Base-by-base conservation (phyloP, 371 early-diverging fungal genomes). In the Lichtheimia hyalospora region DNA sequence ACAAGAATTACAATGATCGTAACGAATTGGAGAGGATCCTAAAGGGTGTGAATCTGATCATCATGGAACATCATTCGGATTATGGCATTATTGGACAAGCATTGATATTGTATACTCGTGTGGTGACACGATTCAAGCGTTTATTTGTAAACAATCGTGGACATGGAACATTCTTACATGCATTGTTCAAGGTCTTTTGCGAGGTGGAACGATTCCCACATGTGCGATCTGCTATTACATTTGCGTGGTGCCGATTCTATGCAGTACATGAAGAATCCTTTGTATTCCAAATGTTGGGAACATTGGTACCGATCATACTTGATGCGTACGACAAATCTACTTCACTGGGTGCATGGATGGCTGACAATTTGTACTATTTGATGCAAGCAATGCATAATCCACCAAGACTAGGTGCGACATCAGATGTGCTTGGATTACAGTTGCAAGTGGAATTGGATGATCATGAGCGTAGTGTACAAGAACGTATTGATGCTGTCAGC, bases 271-370 rank as follows among this genome's bases (percentile, higher is more conserved):
- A 84, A 66, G 89, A 88, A 52, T 68, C 89, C 0, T 88, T 88
- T 68, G 73, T 88, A 1, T 84, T 88, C 49, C 89, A 88, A 61
- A 82, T 91, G 74, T 57, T 88, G 20, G 89, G 89, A 4, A 66
- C 78, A 6, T 62, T 88, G 12, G 81, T 84, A 1, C 89, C 89
- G 2, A 24, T 78, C 15, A 83, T 85, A 40, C 74, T 88, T 3
- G 74, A 68, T 8, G 78, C 71, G 0, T 73, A 70, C 54, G 48
- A 52, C 14, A 67, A 70, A 34, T 81, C 81, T 0, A 52, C 61
- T 0, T 62, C 61, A 8, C 48, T 75, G 2, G 81, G 81, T 10
- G 56, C 61, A 3, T 77, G 78, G 76, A 77, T 81, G 78, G 48
- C 66, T 1, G 76, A 81, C 28, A 77, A 78, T 20, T 48, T 81